phyloP scores from a whole-genome alignment of 2,329 filamentous ascomycete species.

The Pseudogymnoascus sp. region DNA sequence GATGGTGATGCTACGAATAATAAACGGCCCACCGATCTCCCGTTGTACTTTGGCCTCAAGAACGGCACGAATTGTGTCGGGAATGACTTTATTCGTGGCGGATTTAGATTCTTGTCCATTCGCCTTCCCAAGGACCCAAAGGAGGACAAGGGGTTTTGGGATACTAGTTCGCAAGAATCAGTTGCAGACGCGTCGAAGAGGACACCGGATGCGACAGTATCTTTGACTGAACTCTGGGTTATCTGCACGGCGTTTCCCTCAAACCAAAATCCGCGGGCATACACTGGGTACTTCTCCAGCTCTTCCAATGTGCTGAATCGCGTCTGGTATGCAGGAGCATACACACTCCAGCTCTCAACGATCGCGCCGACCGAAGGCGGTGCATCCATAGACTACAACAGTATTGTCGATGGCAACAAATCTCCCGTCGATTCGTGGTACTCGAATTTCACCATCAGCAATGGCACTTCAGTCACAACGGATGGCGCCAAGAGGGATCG shows the following conservation, averaged over 20 bases:
- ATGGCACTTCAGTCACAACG: conserved; percentile 26
- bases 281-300: conserved; percentile 47
- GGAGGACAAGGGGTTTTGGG: conserved; percentile 19
- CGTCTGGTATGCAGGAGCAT: conserved; percentile 45
- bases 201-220: conserved; percentile 17
- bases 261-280: conserved; percentile 42
- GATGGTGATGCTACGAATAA: conserved; percentile 32
- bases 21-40: conserved; percentile 27
- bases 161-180: conserved; percentile 16
- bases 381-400: conserved; percentile 31
- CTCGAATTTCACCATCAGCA: conserved; percentile 28
- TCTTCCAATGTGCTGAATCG: conserved; percentile 44
- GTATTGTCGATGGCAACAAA: conserved; percentile 26
- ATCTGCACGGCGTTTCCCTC: conserved; percentile 36
- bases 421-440: conserved; percentile 27
- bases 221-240: conserved; percentile 32
- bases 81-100: conserved; percentile 31
- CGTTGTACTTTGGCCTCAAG: conserved; percentile 26
- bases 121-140: conserved; percentile 25
- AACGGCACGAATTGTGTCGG: conserved; percentile 31
- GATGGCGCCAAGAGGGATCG: conserved; percentile 54
- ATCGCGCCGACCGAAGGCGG: conserved; percentile 31
- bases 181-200: conserved; percentile 12
- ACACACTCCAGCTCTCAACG: conserved; percentile 38
- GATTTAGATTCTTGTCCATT: conserved; percentile 35